phyloP scores from a whole-genome alignment of 169 alveolate species.

The Plasmodium fragile region DNA sequence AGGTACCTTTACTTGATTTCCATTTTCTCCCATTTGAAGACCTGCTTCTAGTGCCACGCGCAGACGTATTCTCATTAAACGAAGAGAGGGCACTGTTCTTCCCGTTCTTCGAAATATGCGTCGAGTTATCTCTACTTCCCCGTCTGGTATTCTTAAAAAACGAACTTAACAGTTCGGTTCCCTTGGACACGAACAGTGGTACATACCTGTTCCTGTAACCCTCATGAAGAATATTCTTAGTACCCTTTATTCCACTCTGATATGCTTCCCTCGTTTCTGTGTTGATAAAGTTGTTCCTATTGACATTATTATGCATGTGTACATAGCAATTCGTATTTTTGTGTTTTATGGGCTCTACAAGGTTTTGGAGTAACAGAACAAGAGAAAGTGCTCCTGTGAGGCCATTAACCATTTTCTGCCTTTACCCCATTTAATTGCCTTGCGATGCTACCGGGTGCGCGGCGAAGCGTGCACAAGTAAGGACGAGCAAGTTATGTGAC shows the following conservation, averaged over 20 bases:
- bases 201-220: slow-evolving; percentile 27
- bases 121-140: neutral
- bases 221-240: slow-evolving; percentile 3
- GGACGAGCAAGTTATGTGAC: neutral
- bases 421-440: slow-evolving; percentile 49
- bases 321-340: slow-evolving; percentile 38
- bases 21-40: neutral
- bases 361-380: slow-evolving; percentile 58
- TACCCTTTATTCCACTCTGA: neutral
- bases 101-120: slow-evolving; percentile 7
- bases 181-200: slow-evolving; percentile 51
- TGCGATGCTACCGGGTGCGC: neutral
- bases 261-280: slow-evolving; percentile 52
- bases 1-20: neutral
- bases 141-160: slow-evolving; percentile 28
- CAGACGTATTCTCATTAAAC: neutral
- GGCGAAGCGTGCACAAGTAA: neutral
- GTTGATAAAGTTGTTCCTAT: slow-evolving; percentile 23
- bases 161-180: slow-evolving; percentile 39
- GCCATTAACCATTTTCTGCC: slow-evolving; percentile 46
- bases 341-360: slow-evolving; percentile 52
- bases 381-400: slow-evolving; percentile 40
- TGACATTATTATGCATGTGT: slow-evolving; percentile 75
- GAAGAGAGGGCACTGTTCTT: slow-evolving; percentile 3
- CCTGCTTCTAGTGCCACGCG: neutral